Percentiles rank a stretch among this genome's conserved stretches.
These are phyloP conservation scores for Acanthamoeba pearcei DNA, from an alignment of 208 protist species.

Conservation along the genomic window DNA sequence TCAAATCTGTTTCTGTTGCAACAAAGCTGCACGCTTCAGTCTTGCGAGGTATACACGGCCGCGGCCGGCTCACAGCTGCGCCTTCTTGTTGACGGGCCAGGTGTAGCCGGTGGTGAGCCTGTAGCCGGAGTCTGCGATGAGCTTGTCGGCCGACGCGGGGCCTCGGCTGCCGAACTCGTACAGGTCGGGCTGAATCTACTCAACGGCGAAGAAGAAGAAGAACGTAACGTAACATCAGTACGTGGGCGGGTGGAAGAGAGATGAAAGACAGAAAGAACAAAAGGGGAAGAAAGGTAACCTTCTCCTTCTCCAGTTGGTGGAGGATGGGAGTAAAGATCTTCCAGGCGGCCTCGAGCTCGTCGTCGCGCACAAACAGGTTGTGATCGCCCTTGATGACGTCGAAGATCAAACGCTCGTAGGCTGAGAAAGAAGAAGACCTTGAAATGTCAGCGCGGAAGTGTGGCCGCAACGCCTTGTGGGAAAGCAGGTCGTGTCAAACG, in stretches of 20 bases:
- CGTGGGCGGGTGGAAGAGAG: background rate
- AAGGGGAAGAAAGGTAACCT: background rate
- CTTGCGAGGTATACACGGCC: too few species aligned
- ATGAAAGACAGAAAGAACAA: too few species aligned
- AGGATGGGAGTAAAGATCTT: slow-evolving; percentile 90
- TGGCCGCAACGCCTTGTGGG: background rate
- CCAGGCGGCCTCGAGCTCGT: slow-evolving; percentile 90
- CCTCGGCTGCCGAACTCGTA: slow-evolving; percentile 86
- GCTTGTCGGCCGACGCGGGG: slow-evolving; percentile 80
- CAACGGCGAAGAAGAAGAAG: background rate
- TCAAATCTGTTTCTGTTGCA: too few species aligned
- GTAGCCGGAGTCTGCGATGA: slow-evolving; percentile 74
- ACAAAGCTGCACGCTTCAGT: too few species aligned
- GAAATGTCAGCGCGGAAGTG: background rate
- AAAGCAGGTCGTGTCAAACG: background rate
- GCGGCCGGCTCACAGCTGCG: background rate
- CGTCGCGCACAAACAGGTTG: slow-evolving; percentile 84
- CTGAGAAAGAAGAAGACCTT: slow-evolving; percentile 81
- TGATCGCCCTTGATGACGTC: slow-evolving; percentile 86
- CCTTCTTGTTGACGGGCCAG: slow-evolving; percentile 71
- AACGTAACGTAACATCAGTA: background rate
- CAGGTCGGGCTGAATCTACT: slow-evolving; percentile 71
- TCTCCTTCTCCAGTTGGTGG: slow-evolving; percentile 74
- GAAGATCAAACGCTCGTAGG: slow-evolving; percentile 91
- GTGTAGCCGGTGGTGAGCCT: slow-evolving; percentile 66